phyloP scores from a whole-genome alignment of 331 rosid genomes.

The Phaseolus coccineus region DNA sequence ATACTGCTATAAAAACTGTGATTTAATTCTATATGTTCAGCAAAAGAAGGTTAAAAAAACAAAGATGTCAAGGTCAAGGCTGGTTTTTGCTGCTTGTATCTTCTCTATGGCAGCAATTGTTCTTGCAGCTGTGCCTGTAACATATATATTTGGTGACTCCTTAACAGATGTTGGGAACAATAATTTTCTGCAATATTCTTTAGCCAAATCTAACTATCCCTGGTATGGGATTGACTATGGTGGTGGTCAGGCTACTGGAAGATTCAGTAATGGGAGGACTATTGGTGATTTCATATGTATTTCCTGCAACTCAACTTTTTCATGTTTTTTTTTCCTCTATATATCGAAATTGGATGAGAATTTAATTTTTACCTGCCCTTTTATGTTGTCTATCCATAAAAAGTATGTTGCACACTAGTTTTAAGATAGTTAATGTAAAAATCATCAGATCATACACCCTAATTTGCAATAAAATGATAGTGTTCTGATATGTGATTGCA shows the following conservation, averaged over 20 bases:
- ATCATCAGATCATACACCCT: not conserved
- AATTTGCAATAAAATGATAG: not conserved
- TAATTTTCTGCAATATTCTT: slow-evolving; percentile 72
- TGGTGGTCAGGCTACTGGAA: slow-evolving; percentile 81
- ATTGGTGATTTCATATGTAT: slow-evolving; percentile 85
- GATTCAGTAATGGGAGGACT: slow-evolving; percentile 90
- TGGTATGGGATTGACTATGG: slow-evolving; percentile 86
- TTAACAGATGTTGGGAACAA: slow-evolving; percentile 90
- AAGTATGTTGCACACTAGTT: not conserved
- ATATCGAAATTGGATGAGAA: not conserved
- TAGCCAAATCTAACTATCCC: slow-evolving; percentile 81
- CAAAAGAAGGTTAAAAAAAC: slow-evolving; percentile 29
- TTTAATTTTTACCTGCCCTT: not conserved
- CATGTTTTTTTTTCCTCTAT: not conserved
- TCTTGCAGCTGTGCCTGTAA: slow-evolving; percentile 49
- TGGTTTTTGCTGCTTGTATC: slow-evolving; percentile 41
- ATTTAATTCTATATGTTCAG: not conserved
- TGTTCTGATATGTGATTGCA: not conserved
- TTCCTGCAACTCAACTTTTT: not conserved
- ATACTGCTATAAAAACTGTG: slow-evolving; percentile 36
- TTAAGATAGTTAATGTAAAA: not conserved
- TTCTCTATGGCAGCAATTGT: slow-evolving; percentile 37
- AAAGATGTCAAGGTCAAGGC: slow-evolving; percentile 21
- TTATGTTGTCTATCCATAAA: not conserved
- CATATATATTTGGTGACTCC: slow-evolving; percentile 80